Evolutionary conservation across 306 rosid species (phyloP).

Genomic region (Lagenaria siceraria): DNA sequence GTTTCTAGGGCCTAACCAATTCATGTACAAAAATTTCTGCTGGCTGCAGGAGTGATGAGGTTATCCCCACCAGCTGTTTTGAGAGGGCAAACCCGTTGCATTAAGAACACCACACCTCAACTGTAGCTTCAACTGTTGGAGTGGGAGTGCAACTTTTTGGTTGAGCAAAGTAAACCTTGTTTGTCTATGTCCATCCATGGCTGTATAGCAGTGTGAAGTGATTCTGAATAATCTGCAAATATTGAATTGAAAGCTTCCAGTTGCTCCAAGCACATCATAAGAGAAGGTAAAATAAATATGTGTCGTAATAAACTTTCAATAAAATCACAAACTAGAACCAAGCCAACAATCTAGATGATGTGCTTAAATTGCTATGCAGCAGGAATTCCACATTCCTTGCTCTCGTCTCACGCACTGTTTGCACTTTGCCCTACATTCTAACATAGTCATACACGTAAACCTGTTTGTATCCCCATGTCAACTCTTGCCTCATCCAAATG

Average conservation of each 20-base stretch:
- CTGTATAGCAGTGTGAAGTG: background rate
- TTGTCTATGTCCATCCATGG: background rate
- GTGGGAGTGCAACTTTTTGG: background rate
- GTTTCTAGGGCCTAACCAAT: constrained; percentile 3
- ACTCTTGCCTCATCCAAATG: constrained; percentile 15
- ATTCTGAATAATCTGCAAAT: constrained; percentile 10
- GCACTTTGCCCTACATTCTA: constrained; percentile 17
- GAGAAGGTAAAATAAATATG: constrained; percentile 6
- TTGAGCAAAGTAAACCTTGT: background rate
- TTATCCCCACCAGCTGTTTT: background rate
- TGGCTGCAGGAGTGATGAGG: background rate
- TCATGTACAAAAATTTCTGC: constrained; percentile 1
- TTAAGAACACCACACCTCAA: background rate
- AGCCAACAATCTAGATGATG: constrained; percentile 7
- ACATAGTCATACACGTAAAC: constrained; percentile 26
- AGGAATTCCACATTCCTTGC: background rate
- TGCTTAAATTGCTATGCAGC: background rate
- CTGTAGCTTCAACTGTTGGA: background rate
- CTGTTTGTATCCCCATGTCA: constrained; percentile 19
- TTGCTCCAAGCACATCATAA: constrained; percentile 7
- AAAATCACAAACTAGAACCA: constrained; percentile 2
- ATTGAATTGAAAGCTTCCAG: constrained; percentile 9
- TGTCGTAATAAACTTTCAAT: constrained; percentile 8
- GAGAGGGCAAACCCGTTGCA: background rate
- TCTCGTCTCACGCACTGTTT: background rate